A percentile compares a stretch with the other conserved stretches of the same genome.
Conservation (phyloP, 148 eudicot species). For the Chenopodium album region DNA sequence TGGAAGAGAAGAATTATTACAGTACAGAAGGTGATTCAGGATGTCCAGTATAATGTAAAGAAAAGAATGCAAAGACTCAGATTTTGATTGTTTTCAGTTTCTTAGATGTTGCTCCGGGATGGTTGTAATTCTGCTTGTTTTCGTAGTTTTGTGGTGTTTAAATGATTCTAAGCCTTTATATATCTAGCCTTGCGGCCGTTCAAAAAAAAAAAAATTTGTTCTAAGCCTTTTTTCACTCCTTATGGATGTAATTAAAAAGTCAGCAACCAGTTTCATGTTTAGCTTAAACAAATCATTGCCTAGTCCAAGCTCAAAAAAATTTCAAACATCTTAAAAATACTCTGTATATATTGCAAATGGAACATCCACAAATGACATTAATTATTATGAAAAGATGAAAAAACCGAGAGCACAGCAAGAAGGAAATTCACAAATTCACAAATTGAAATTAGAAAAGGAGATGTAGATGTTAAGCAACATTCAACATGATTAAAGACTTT, state of each 20-base stretch:
- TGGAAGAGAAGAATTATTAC: too few species aligned
- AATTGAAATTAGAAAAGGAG: neutral
- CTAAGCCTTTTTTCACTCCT: neutral
- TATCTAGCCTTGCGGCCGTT: too few species aligned
- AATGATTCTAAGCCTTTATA: too few species aligned
- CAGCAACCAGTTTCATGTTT: neutral
- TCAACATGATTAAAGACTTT: neutral
- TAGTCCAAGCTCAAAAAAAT: neutral
- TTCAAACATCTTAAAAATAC: neutral
- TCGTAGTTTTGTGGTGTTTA: too few species aligned
- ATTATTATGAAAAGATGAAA: neutral
- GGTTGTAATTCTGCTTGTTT: too few species aligned
- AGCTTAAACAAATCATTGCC: neutral
- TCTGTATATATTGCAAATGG: neutral
- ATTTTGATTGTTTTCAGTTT: too few species aligned
- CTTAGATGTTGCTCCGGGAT: too few species aligned
- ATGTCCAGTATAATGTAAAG: too few species aligned
- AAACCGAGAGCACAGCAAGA: neutral
- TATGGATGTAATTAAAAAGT: neutral
- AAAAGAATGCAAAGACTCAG: too few species aligned
- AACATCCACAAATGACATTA: neutral
- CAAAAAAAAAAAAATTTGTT: too few species aligned
- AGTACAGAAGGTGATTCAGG: too few species aligned
- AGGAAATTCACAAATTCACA: neutral
- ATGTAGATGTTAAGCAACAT: conserved; percentile 2